Evolutionary conservation across 2,329 filamentous ascomycete species (phyloP), one percentile per base, ranked within the genome.

Genomic region (Neofusicoccum sp.): DNA sequence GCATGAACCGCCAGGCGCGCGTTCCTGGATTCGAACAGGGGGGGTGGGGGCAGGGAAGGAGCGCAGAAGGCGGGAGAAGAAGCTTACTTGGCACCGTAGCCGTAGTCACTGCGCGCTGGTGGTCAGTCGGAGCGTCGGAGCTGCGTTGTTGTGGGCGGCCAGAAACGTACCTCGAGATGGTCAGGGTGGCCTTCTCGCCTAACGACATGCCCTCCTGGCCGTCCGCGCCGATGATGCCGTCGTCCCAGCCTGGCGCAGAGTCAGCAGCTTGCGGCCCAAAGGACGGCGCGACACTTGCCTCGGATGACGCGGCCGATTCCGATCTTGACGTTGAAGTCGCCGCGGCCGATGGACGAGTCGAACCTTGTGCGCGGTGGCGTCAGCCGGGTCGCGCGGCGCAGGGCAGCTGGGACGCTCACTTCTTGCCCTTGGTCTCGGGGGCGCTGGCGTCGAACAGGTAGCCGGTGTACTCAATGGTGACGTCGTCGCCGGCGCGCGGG

Each of bases 381-480:
- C 36, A 61, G 59, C 38, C 3, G 7, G 8, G n/a, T 11, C 26
- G 33, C 41, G n/a, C 5, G 16, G 8, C 2, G 48, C n/a, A 7
- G 14, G 16, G 36, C 16, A 9, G 43, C 9, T n/a, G 12, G 34
- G 38, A 59, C 16, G 78, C 88, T 70, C 80, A 96, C 92, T 91
- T 73, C 28, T 75, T 77, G 69, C 93, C 93, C 83, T 84, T 85
- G 66, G 66, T 71, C 65, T 89, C 86, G 70, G 84, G 80, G 61
- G 85, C 81, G 16, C 83, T 76, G 73, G 85, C 78, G 71, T 96
- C 88, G 78, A 89, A 89, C 65, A 98, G 83, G 78, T 82, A 96
- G 69, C 95, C 95, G 43, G 89, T 95, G 83, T 98, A 98, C 78
- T 95, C 86, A 72, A 98, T 96, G 71, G 84, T 85, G 71, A 98